These are phyloP conservation scores for Gamsiella multidivaricata DNA, from an alignment of 192 early-diverging fungal species.

Conservation along the genomic window DNA sequence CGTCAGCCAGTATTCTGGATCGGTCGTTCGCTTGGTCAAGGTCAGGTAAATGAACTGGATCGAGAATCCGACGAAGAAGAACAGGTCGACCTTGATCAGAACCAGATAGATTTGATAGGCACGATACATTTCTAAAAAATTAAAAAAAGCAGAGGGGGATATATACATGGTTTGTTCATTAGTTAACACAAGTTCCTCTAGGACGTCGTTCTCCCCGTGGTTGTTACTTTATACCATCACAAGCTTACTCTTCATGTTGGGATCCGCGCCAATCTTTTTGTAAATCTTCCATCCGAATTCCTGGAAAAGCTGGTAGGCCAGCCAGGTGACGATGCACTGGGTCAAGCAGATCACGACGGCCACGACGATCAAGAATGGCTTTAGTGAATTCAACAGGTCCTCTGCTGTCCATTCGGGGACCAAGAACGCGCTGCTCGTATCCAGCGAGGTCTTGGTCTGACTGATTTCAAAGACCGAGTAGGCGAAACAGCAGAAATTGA, in stretches of 20 bases:
- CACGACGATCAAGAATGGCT: slow-evolving; percentile 17
- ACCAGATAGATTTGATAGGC: slow-evolving; percentile 85
- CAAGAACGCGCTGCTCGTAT: slow-evolving; percentile 4
- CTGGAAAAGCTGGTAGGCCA: slow-evolving; percentile 56
- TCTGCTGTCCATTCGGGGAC: neutral
- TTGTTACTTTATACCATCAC: too few relatives aligned
- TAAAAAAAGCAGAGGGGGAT: neutral
- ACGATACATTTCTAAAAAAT: slow-evolving; percentile 62
- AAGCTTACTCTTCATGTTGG: slow-evolving; percentile 66
- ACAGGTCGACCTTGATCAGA: slow-evolving; percentile 84
- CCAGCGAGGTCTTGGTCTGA: slow-evolving; percentile 57
- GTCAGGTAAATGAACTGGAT: slow-evolving; percentile 63
- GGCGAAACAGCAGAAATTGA: slow-evolving; percentile 71
- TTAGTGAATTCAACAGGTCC: neutral
- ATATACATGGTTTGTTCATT: too few relatives aligned
- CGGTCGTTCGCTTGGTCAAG: slow-evolving; percentile 41
- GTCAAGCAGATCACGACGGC: slow-evolving; percentile 31
- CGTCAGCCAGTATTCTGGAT: slow-evolving; percentile 64
- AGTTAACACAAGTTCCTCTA: too few relatives aligned
- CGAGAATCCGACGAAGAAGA: slow-evolving; percentile 83
- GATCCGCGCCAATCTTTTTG: slow-evolving; percentile 73
- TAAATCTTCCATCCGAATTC: slow-evolving; percentile 71
- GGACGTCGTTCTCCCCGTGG: too few relatives aligned
- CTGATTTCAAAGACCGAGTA: slow-evolving; percentile 77
- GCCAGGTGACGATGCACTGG: slow-evolving; percentile 35